Evolutionary conservation across 805 yeast genomes (phyloP).

Genomic region (Candida ulmi): DNA sequence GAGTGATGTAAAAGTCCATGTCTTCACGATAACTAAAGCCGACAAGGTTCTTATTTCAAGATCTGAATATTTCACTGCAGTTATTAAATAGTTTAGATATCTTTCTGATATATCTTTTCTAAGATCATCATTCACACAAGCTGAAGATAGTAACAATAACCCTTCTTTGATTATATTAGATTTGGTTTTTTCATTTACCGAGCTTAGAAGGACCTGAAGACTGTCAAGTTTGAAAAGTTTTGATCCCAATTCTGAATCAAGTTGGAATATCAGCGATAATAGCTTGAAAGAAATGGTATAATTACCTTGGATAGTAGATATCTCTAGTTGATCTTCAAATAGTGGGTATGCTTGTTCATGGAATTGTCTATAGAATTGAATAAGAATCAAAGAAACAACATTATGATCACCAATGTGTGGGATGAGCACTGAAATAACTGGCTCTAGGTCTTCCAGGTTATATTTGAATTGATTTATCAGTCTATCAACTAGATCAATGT

Average conservation of each 20-base stretch:
- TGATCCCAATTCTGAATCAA: constrained; percentile 5
- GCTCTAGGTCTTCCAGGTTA: constrained; percentile 7
- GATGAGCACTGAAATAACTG: constrained; percentile 7
- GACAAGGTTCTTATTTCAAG: constrained; percentile 28
- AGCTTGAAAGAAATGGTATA: constrained; percentile 19
- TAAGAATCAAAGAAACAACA: constrained; percentile 8
- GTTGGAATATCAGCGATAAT: constrained; percentile 12
- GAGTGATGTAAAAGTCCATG: constrained; percentile 40
- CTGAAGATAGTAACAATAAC: constrained; percentile 33
- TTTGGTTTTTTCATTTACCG: constrained; percentile 5
- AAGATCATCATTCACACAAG: constrained; percentile 47
- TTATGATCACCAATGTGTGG: constrained; percentile 9
- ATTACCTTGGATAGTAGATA: constrained; percentile 18
- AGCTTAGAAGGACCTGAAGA: constrained; percentile 21
- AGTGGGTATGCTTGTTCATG: constrained; percentile 7
- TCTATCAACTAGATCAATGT: constrained; percentile 21
- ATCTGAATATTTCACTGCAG: constrained; percentile 24
- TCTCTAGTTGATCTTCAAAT: constrained; percentile 15
- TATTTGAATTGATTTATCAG: constrained; percentile 23
- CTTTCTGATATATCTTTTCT: constrained; percentile 41
- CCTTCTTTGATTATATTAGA: constrained; percentile 20
- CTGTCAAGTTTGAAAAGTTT: constrained; percentile 22
- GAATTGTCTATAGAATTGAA: constrained; percentile 8
- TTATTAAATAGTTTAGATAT: constrained; percentile 36
- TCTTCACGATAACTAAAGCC: constrained; percentile 44